Evolutionary conservation across 345 rosid species (phyloP).

Genomic region (Theobroma cacao): DNA sequence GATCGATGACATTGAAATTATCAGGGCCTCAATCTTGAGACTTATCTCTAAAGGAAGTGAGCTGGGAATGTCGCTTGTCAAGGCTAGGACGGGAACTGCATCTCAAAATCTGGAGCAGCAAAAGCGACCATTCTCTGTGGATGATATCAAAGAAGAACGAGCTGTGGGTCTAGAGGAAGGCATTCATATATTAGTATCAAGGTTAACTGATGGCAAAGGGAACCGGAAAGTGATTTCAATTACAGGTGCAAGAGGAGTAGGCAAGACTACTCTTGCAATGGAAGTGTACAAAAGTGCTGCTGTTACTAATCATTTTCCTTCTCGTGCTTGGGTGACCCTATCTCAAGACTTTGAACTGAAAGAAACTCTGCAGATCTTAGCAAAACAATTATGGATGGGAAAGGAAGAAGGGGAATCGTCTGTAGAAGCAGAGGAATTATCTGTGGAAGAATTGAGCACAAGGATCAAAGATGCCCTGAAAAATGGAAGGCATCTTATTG

Average conservation of each 20-base stretch:
- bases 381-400: not conserved
- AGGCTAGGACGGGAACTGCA: not conserved
- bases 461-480: not conserved
- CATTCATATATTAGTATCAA: not conserved
- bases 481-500: not conserved
- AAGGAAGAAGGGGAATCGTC: not conserved
- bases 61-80: not conserved
- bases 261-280: constrained; percentile 4
- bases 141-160: not conserved
- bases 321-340: constrained; percentile 7
- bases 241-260: not conserved
- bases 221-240: not conserved
- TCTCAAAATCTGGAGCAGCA: not conserved
- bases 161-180: not conserved
- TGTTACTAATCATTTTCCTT: not conserved
- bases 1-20: not conserved
- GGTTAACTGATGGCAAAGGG: not conserved
- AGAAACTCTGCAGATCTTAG: not conserved
- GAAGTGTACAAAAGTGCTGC: not conserved
- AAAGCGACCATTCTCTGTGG: not conserved
- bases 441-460: not conserved
- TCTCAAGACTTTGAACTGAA: not conserved
- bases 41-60: not conserved
- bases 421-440: not conserved
- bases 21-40: not conserved